Conservation (phyloP, 345 rosid species). For the Syzygium oleosum region DNA sequence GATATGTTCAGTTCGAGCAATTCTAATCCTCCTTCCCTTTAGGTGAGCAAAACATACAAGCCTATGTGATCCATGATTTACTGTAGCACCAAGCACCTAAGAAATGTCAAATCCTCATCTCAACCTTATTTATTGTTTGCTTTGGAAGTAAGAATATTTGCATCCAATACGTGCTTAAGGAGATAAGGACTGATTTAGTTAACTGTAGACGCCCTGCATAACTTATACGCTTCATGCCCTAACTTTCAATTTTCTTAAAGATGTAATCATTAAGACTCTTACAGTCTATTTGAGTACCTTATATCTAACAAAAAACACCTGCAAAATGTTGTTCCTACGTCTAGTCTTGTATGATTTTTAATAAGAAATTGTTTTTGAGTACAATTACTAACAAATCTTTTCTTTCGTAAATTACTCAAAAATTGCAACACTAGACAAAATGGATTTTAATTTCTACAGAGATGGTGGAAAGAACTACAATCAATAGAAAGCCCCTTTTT, state of each 20-base stretch:
- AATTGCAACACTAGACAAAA: background rate
- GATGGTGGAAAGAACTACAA: background rate
- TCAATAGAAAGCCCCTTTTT: background rate
- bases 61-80: background rate
- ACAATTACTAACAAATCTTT: background rate
- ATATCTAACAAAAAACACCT: background rate
- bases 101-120: background rate
- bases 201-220: too few relatives aligned
- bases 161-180: background rate
- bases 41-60: background rate
- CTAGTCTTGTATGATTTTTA: background rate
- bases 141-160: background rate
- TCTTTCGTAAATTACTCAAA: background rate
- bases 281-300: background rate
- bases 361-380: background rate
- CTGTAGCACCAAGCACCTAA: too few relatives aligned
- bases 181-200: too few relatives aligned
- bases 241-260: too few relatives aligned
- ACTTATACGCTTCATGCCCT: too few relatives aligned
- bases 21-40: background rate
- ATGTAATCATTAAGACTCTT: too few relatives aligned
- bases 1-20: background rate
- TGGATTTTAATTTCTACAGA: background rate
- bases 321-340: background rate
- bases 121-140: background rate